Conservation (phyloP, 2,329 filamentous ascomycete genomes). For the Xylariaceae sp. region DNA sequence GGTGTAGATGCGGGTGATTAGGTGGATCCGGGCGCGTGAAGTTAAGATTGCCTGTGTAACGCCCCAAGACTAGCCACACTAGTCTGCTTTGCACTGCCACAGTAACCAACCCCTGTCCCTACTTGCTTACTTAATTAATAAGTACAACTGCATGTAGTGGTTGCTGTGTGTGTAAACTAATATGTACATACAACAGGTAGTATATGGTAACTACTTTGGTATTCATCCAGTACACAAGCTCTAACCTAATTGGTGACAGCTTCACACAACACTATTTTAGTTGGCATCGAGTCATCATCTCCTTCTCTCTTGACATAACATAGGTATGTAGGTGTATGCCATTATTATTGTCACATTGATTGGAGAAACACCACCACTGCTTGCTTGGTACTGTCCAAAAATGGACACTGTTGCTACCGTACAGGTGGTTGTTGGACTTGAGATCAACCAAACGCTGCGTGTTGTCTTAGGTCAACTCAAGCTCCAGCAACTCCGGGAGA, state of each 20-base stretch:
- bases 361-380: background rate
- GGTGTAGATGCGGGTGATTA: background rate
- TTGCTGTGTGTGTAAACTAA: too few relatives aligned
- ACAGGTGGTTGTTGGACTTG: background rate
- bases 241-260: background rate
- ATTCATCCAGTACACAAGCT: background rate
- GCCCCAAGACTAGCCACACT: background rate
- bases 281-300: background rate
- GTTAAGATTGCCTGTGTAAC: background rate
- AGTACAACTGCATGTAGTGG: too few relatives aligned
- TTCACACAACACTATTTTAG: background rate
- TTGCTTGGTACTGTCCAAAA: background rate
- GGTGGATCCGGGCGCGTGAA: background rate
- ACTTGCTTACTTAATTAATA: too few relatives aligned
- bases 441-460: conserved; percentile 1
- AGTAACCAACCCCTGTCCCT: too few relatives aligned
- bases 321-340: background rate
- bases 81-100: too few relatives aligned
- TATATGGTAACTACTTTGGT: too few relatives aligned
- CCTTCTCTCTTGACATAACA: too few relatives aligned
- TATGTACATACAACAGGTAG: too few relatives aligned
- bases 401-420: background rate
- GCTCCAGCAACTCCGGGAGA: background rate
- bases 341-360: background rate
- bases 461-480: background rate